Conservation (phyloP, 2,329 filamentous ascomycete species). For the Aureobasidium mangrovei region DNA sequence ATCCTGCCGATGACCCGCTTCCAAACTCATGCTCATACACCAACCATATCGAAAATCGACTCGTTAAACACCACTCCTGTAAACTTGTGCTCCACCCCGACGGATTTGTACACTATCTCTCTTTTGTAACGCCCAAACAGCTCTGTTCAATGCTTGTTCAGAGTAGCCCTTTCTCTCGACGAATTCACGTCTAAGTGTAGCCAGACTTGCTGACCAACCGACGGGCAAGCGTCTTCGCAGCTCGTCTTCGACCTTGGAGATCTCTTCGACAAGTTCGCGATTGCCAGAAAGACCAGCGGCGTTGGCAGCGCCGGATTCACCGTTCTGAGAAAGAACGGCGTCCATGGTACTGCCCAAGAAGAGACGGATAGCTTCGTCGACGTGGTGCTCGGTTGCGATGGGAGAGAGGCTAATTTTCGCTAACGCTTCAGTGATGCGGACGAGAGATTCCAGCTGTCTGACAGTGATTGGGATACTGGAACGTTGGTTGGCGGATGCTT, state of each 20-base stretch:
- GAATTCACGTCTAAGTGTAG: constrained; percentile 80
- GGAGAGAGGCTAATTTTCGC: constrained; percentile 83
- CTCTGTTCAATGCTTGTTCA: constrained; percentile 75
- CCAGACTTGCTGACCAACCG: constrained; percentile 87
- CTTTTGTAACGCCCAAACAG: constrained; percentile 76
- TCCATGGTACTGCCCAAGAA: constrained; percentile 98
- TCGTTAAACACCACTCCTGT: constrained; percentile 35
- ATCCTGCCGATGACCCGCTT: background rate
- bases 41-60: background rate
- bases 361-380: constrained; percentile 92
- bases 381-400: constrained; percentile 80
- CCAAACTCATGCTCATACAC: background rate
- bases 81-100: constrained; percentile 66
- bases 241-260: constrained; percentile 78
- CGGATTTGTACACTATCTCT: constrained; percentile 79
- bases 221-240: constrained; percentile 76
- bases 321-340: constrained; percentile 51
- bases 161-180: constrained; percentile 85
- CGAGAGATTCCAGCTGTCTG: constrained; percentile 91
- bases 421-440: constrained; percentile 91
- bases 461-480: constrained; percentile 96
- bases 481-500: constrained; percentile 79
- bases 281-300: constrained; percentile 68
- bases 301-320: constrained; percentile 47
- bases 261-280: constrained; percentile 85